Percentiles rank a stretch among this genome's conserved stretches.
phyloP scores from a whole-genome alignment of 306 rosid species.

The Acacia confusa region DNA sequence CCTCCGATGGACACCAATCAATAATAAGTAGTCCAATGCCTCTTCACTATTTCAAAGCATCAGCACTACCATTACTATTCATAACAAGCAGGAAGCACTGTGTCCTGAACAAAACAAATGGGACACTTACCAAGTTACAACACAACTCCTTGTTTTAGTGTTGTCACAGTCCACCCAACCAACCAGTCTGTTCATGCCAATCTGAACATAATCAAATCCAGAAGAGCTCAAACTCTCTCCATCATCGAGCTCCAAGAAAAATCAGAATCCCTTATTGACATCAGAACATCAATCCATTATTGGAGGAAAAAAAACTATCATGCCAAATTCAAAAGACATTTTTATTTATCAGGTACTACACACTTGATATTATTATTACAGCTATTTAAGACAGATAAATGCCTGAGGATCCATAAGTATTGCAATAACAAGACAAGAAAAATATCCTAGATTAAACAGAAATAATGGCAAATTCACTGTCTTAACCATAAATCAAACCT shows the following conservation, averaged over 20 bases:
- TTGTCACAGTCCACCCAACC: slow-evolving; percentile 14
- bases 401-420: too few species aligned
- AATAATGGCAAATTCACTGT: too few species aligned
- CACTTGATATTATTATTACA: not conserved
- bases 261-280: not conserved
- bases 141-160: slow-evolving; percentile 2
- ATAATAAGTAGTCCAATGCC: slow-evolving; percentile 34
- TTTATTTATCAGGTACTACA: not conserved
- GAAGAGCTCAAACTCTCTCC: not conserved
- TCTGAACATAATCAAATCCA: not conserved
- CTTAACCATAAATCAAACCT: too few species aligned
- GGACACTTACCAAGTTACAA: slow-evolving; percentile 1
- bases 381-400: too few species aligned
- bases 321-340: not conserved
- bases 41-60: slow-evolving; percentile 10
- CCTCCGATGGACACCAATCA: not conserved
- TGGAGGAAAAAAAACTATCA: not conserved
- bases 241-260: not conserved
- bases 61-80: not conserved
- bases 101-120: not conserved
- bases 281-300: not conserved
- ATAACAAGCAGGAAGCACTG: not conserved
- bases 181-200: not conserved
- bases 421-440: too few species aligned
- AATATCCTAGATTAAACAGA: too few species aligned